Evolutionary conservation across 257 asterid species (phyloP).

Genomic region (Solanum lycopersicoides): DNA sequence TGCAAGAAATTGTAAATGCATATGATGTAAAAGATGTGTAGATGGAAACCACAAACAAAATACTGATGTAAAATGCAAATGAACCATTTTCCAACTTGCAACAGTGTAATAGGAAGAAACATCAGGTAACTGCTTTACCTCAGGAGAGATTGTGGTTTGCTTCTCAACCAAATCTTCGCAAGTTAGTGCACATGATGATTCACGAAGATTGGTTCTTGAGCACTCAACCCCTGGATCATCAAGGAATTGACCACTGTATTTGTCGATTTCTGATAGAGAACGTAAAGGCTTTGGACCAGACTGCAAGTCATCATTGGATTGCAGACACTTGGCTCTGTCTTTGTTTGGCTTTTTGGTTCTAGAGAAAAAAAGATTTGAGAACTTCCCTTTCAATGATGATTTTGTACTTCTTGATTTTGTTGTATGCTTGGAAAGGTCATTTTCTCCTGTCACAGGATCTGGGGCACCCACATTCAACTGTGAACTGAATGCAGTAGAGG

Average conservation of each 20-base stretch:
- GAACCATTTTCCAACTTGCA: background rate
- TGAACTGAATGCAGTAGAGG: background rate
- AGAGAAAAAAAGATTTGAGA: constrained; percentile 4
- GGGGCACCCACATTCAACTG: background rate
- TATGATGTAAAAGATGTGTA: background rate
- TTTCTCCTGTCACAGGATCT: background rate
- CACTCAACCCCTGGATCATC: background rate
- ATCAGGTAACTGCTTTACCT: constrained; percentile 31
- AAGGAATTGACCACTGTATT: constrained; percentile 15
- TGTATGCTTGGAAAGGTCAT: background rate
- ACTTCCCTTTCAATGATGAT: constrained; percentile 6
- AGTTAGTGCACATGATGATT: constrained; percentile 18
- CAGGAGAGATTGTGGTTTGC: constrained; percentile 22
- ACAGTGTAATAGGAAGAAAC: background rate
- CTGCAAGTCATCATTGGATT: constrained; percentile 21
- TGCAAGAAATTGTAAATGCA: background rate
- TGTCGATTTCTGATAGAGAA: constrained; percentile 13
- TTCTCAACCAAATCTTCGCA: constrained; percentile 18
- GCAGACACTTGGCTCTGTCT: constrained; percentile 27
- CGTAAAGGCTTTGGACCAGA: constrained; percentile 2
- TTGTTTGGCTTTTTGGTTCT: constrained; percentile 25
- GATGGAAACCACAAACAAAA: background rate
- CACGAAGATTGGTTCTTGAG: constrained; percentile 19
- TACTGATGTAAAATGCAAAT: background rate
- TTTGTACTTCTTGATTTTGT: constrained; percentile 1